Evolutionary conservation across 2,329 filamentous ascomycete species (phyloP), one percentile per base, ranked within the genome.

Genomic region (Pseudodiploospora longispora): DNA sequence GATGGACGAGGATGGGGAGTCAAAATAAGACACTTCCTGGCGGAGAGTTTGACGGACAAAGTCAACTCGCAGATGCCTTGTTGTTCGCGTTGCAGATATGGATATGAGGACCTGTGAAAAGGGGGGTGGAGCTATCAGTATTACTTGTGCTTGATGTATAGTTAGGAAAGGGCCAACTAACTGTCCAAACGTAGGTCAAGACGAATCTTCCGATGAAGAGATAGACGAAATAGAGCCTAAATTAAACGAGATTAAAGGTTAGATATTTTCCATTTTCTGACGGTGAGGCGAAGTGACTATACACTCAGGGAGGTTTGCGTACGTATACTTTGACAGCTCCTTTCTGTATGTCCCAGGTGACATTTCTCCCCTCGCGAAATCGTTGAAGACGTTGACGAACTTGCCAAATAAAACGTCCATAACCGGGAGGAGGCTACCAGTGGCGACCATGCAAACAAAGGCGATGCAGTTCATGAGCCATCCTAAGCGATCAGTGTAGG

Each of bases 361-460:
- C 6, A 68, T 52, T 27, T 59, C 40, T 10, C 69, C 69, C 0
- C 62, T 61, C 44, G 74, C 75, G 55, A 80, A 83, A n/a, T 64
- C 60, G 42, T 71, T 76, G 52, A 82, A 81, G 6, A 70, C 63
- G 6, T 74, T 73, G 38, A 80, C 69, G 31, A 74, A 68, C 33
- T 61, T 60, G 51, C 76, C 76, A 55, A 81, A 78, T 6, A 81
- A 65, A 34, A 82, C 63, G 33, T 78, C 76, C 75, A 82, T 80
- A 31, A 80, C 52, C 0, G 76, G 76, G 6, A 76, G 51, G 8
- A 61, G 52, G 2, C 58, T 59, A 37, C 67, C 67, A 1, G 65
- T 51, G 6, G 55, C 62, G 12, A 69, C 52, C 59, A 66, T 64
- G 47, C 57, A 62, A 12, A 64, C 7, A 10, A 64, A 50, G 27